Base-by-base conservation (phyloP, 345 rosid genomes). In the Bretschneidera sinensis region DNA sequence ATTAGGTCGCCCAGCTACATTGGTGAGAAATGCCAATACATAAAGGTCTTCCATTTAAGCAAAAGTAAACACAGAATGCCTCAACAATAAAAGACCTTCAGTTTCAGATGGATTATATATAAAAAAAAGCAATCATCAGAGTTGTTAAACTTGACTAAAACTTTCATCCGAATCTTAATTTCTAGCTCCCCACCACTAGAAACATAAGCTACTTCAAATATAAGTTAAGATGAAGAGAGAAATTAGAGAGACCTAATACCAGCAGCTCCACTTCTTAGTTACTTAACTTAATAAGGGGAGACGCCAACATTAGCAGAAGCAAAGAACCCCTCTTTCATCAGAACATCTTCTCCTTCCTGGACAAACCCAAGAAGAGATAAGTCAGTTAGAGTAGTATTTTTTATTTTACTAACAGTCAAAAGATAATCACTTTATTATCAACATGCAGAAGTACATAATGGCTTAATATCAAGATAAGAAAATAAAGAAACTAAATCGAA, bases 241-340 rank as follows among this genome's bases (percentile, higher is more conserved):
- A 4, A 21, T 3, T 21, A 54, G 14, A 24, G 25, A 48, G 15
- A 47, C 34, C 55, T 51, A 39, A 54, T 34, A 54, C 15, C 48
- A 48, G 20, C 21, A 18, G 45, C 28, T 48, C 56, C 51, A 9
- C 45, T 11, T 11, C 6, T 39, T 5, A 39, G 16, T 11, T 39
- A 39, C 2, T 11, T 39, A 14, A 2, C 16, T 68, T 55, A 80
- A 48, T 66, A 74, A 24, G 85, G 85, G 17, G 73, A 14, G 62
- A 73, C 71, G 43, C 81, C 83, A 31, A 75, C 60, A 57, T 75
- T 81, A 5, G 82, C 66, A 21, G 85, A 59, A 68, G 73, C 69
- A 33, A 68, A 78, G 28, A 68, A 71, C 55, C 77, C 85, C 47
- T 81, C 85, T 63, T 78, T 78, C 77, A 65, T 71, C 5, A 70